Conservation (phyloP, 768 basidiomycete species). For the Russula brevipes region DNA sequence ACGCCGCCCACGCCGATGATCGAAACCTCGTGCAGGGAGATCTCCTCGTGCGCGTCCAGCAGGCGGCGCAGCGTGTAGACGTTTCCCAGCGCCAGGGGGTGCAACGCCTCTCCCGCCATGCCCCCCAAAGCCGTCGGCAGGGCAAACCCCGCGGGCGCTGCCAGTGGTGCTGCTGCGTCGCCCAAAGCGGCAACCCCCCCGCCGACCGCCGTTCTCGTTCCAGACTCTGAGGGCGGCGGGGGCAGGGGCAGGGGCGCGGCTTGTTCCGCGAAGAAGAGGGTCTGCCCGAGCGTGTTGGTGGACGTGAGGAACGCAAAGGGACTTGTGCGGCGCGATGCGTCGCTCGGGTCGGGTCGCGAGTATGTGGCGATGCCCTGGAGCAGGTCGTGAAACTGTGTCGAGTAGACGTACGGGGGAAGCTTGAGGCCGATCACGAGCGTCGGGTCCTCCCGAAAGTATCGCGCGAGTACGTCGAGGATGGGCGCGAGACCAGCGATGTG, state of each 20-base stretch:
- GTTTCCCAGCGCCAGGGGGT: slow-evolving; percentile 74
- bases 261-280: slow-evolving; percentile 21
- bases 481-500: slow-evolving; percentile 44
- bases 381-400: slow-evolving; percentile 23
- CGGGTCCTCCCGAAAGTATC: slow-evolving; percentile 44
- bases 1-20: slow-evolving; percentile 86
- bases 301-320: slow-evolving; percentile 25
- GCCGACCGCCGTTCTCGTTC: no score
- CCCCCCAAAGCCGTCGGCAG: slow-evolving; percentile 65
- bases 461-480: slow-evolving; percentile 51
- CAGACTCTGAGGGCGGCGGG: no score
- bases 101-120: slow-evolving; percentile 70
- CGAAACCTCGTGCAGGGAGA: slow-evolving; percentile 44
- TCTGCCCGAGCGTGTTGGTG: slow-evolving; percentile 24
- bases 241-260: background rate
- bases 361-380: slow-evolving; percentile 12
- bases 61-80: slow-evolving; percentile 57
- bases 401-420: slow-evolving; percentile 23
- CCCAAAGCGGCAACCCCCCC: no score
- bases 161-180: no score
- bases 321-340: slow-evolving; percentile 14
- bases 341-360: slow-evolving; percentile 20
- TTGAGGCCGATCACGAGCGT: slow-evolving; percentile 73
- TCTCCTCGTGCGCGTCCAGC: slow-evolving; percentile 40
- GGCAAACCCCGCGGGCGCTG: slow-evolving; percentile 39